Evolutionary conservation across 805 yeast species (phyloP), one percentile per base, ranked within the genome.

Genomic region (Ogataea nakhonphanomensis): DNA sequence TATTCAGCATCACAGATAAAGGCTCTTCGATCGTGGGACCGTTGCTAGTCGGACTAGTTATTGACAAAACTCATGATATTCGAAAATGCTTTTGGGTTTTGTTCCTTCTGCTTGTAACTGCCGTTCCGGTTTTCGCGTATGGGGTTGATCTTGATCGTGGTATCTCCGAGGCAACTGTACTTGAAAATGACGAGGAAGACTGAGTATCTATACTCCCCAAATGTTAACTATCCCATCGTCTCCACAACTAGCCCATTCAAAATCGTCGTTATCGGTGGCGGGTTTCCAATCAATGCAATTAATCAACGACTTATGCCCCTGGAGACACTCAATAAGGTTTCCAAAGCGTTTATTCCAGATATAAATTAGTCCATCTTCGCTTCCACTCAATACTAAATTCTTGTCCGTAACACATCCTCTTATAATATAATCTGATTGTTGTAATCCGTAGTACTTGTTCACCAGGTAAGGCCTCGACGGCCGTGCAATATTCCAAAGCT

Each of bases 21-120:
- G 91, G 93, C 3, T 79, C 87, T 4, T 79, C 87, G 0, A 75
- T 84, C 4, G 48, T 84, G 22, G 93, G 95, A 0, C 93, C 95
- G 0, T 61, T 79, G 4, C 51, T 84, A 14, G 77, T 84, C n/a
- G 93, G 89, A 0, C 43, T 84, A 44, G 73, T 85, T 35, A 80
- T 85, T 4, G 89, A 85, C 61, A 64, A 64, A 42, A 81, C 88
- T 0, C 91, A 84, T 55, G 79, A 84, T 44, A 81, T 84, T 38
- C 67, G 93, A 33, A 79, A 81, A 54, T 75, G 88, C 10, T 85
- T 84, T 56, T 82, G 77, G 68, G 70, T 84, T 41, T 56, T 84
- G 41, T 69, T 81, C 37, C 57, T 61, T 0, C 64, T 84, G 48
- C 60, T 84, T 51, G 29, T 81, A 3, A 20, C 74, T 5, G 70